These are phyloP conservation scores for Saccharomyces pastorianus DNA, from an alignment of 1,139 yeast genomes.

Conservation along the genomic window DNA sequence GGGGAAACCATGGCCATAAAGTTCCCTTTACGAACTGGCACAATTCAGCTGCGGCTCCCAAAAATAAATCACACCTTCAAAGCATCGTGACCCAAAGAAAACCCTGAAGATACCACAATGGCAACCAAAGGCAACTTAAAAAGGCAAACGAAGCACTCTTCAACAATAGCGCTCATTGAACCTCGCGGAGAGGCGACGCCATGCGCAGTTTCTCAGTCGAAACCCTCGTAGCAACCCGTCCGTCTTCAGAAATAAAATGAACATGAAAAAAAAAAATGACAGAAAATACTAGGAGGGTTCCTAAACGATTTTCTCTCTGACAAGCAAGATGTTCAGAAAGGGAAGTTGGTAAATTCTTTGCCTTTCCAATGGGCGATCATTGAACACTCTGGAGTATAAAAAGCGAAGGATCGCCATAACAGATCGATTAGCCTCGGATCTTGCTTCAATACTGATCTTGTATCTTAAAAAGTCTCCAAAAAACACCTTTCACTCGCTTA, in stretches of 20 bases:
- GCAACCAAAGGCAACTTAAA: background rate
- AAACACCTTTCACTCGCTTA: constrained; percentile 3
- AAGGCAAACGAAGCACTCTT: background rate
- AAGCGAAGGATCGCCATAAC: background rate
- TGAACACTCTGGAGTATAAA: background rate
- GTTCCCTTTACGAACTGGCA: background rate
- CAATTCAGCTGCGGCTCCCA: background rate
- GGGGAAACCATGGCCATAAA: background rate
- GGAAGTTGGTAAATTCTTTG: background rate
- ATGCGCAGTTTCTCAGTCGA: background rate
- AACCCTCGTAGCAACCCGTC: background rate
- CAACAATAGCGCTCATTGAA: background rate
- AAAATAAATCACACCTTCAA: background rate
- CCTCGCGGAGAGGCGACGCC: background rate
- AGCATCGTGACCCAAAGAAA: background rate
- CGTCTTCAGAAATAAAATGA: background rate
- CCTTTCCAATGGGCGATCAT: too few relatives aligned
- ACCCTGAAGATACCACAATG: background rate
- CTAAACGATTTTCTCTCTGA: background rate
- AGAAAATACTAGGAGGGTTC: background rate
- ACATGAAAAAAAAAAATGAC: background rate
- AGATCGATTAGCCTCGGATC: background rate
- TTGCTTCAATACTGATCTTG: background rate
- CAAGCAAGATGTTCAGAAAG: background rate
- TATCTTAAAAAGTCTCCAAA: background rate